phyloP scores from a whole-genome alignment of 495 filamentous ascomycete genomes.

The Annulohypoxylon moriforme region DNA sequence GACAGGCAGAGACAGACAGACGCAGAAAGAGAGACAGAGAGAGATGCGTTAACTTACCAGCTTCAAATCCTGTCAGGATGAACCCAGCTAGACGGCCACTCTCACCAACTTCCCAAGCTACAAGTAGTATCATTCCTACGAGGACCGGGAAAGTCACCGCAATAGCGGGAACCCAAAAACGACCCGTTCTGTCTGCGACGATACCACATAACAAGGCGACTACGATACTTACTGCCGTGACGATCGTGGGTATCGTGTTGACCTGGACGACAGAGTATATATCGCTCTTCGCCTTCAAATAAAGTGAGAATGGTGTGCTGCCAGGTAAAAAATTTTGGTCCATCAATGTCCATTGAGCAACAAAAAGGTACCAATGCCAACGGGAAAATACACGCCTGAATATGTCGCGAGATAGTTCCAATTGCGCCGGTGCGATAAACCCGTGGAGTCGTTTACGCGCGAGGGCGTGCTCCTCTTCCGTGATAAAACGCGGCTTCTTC shows the following conservation, averaged over 20 bases:
- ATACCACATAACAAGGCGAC: slow-evolving; percentile 46
- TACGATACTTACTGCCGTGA: slow-evolving; percentile 50
- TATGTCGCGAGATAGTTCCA: slow-evolving; percentile 38
- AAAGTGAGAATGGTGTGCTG: slow-evolving; percentile 46
- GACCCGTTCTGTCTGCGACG: slow-evolving; percentile 42
- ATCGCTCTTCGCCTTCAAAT: slow-evolving; percentile 51
- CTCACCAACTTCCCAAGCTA: slow-evolving; percentile 49
- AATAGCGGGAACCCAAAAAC: slow-evolving; percentile 49
- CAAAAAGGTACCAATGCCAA: slow-evolving; percentile 47
- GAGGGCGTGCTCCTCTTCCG: slow-evolving; percentile 36
- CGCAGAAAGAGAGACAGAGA: neutral
- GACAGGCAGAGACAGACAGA: neutral
- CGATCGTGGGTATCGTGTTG: slow-evolving; percentile 53
- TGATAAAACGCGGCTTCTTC: slow-evolving; percentile 47
- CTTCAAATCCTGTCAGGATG: slow-evolving; percentile 50
- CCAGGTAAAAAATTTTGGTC: slow-evolving; percentile 51
- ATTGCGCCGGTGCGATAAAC: slow-evolving; percentile 29
- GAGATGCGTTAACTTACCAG: slow-evolving; percentile 38
- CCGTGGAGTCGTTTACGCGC: slow-evolving; percentile 31
- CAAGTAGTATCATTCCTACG: slow-evolving; percentile 45
- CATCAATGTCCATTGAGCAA: slow-evolving; percentile 48
- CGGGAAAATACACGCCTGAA: slow-evolving; percentile 40
- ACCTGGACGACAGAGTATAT: slow-evolving; percentile 49
- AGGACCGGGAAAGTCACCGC: slow-evolving; percentile 47
- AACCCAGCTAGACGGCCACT: slow-evolving; percentile 49